Base-by-base conservation (phyloP, 495 filamentous ascomycete species). In the Penicillium arizonense region DNA sequence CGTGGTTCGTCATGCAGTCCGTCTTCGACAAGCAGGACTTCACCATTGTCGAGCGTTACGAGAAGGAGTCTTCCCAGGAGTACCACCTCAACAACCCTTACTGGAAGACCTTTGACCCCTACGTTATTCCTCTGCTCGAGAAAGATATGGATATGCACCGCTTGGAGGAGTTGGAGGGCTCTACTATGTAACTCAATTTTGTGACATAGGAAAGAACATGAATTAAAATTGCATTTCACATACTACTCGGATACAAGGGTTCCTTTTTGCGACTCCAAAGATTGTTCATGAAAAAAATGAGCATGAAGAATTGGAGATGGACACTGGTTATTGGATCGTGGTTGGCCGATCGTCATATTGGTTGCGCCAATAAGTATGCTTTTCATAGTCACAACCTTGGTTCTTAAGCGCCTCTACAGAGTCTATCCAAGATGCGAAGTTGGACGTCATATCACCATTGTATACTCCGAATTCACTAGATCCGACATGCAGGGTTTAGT, bases 91-190 rank as follows among this genome's bases (percentile, higher is more conserved):
- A 79, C 62, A 85, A 85, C 64, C 82, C 82, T 1, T 87, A 87
- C 73, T 86, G 82, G 82, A 79, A 85, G 77, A 85, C 83, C 10
- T 88, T 88, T 56, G 82, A 86, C 58, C 79, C 81, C 6, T 85
- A 86, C 56, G 82, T 87, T 9, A 71, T 81, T 45, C 84, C 84
- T 26, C 58, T 87, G 48, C 65, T 87, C 38, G 84, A 84, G 61
- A 77, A 76, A 64, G 70, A 76, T n/a, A 85, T 86, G 82, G 83
- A 86, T 61, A 59, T 87, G 52, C 57, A 80, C n/a, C 65, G 84
- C 7, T 79, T 78, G 68, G 78, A 86, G 68, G 84, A 87, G 67
- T 44, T 73, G 60, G 65, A 50, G 38, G 48, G 48, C 16, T 50
- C 48, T 50, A 43, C 38, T 4, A 50, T 50, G 48, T 50, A 50